Evolutionary conservation across 495 filamentous ascomycete genomes (phyloP).

Genomic region (Penicillium ochrochloron): DNA sequence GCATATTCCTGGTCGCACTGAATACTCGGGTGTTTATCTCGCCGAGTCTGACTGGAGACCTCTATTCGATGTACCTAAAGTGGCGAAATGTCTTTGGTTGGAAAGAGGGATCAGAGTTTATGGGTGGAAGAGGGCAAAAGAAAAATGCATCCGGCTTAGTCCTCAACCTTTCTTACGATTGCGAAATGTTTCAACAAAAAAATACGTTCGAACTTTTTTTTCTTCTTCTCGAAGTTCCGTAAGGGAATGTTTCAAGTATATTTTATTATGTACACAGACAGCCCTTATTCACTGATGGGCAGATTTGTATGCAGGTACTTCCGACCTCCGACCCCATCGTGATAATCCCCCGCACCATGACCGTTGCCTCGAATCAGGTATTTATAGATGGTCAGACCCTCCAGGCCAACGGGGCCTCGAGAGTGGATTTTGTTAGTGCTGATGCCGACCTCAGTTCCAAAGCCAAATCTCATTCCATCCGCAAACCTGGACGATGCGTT

Average conservation of each 20-base stretch:
- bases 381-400: conserved; percentile 96
- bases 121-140: conserved; percentile 37
- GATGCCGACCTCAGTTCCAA: conserved; percentile 97
- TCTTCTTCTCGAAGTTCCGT: not conserved
- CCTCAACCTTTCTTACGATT: conserved; percentile 36
- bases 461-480: conserved; percentile 95
- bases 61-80: conserved; percentile 37
- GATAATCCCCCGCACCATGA: conserved; percentile 75
- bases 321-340: conserved; percentile 63
- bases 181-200: conserved; percentile 35
- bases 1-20: conserved; percentile 19
- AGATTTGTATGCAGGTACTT: conserved; percentile 41
- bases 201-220: conserved; percentile 21
- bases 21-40: conserved; percentile 26
- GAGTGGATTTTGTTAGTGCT: conserved; percentile 99
- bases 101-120: conserved; percentile 30
- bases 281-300: conserved; percentile 14
- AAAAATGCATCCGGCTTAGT: conserved; percentile 42
- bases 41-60: conserved; percentile 26
- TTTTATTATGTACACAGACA: not conserved
- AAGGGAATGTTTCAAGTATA: not conserved
- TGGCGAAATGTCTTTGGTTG: conserved; percentile 32
- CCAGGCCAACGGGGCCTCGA: conserved; percentile 88
- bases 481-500: conserved; percentile 94
- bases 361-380: conserved; percentile 84